Evolutionary conservation across 768 basidiomycete species (phyloP), one percentile per base, ranked within the genome.

Genomic region (Solioccasus polychromus): DNA sequence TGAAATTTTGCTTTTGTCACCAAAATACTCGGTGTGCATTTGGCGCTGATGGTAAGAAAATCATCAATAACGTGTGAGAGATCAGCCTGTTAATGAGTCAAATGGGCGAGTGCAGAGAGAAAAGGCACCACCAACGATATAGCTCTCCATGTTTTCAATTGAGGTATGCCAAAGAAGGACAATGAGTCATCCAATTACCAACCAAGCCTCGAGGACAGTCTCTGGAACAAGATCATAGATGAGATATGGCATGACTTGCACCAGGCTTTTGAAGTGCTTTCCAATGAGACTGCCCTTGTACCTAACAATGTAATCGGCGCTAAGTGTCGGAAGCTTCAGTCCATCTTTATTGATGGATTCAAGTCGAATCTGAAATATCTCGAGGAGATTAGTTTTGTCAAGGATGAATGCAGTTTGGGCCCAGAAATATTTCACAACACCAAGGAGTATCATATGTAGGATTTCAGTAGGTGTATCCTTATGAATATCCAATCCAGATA

Each of bases 131-230:
- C 43, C 19, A 1, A 69, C 62, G 4, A 69, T 17, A 50, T 75
- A 77, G 15, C 55, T 38, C 5, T 69, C 58, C 15, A 58, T 53
- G 37, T 75, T 52, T 0, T 48, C 35, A n/a, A 77, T 76, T 47
- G 66, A 61, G 0, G 64, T 62, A 9, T 72, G 51, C 76, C 76
- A 78, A 0, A 77, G 52, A 0, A 74, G 55, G 0, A 71, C 66
- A 0, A 60, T 37, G 0, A 76, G 61, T 9, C 63, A 57, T 0
- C 70, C 70, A 14, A 70, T 52, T 0, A 68, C 56, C 9, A 61
- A 62, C 31, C 64, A 69, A 0, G 67, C 49, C 7, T 42, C 9
- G 17, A 71, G 64, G 1, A 62, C 57, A 2, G 5, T 29, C 0
- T 26, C 3, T 6, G 57, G 51, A 0, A 65, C 54, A 5, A 76